These are phyloP conservation scores for Zizania palustris DNA, from an alignment of 202 grass and related monocot species.

Conservation along the genomic window DNA sequence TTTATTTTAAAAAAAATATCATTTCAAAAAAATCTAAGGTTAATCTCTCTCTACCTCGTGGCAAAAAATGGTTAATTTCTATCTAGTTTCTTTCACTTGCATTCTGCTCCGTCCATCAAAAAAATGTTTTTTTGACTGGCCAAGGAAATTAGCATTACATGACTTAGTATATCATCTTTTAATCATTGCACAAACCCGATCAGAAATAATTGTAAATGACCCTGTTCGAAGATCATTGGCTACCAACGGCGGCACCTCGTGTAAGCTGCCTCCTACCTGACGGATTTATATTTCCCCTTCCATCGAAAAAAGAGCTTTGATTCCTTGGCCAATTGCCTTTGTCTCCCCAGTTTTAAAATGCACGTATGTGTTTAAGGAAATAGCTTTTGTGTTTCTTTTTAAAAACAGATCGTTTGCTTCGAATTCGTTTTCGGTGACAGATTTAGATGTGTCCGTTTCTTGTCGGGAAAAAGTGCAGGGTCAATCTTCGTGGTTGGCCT, in stretches of 20 bases:
- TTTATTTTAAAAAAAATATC: too few relatives aligned
- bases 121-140: conserved; percentile 40
- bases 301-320: conserved; percentile 42
- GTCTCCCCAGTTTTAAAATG: conserved; percentile 41
- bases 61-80: conserved; percentile 17
- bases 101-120: conserved; percentile 50
- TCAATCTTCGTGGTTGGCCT: conserved; percentile 30
- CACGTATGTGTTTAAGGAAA: conserved; percentile 43
- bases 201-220: conserved; percentile 3
- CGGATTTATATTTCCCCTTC: conserved; percentile 1
- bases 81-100: conserved; percentile 30
- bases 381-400: conserved; percentile 31
- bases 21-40: too few relatives aligned
- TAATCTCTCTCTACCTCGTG: neutral
- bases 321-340: conserved; percentile 53
- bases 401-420: conserved; percentile 42
- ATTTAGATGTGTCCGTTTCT: conserved; percentile 21
- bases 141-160: conserved; percentile 39
- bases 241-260: neutral
- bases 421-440: conserved; percentile 23
- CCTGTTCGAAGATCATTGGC: neutral
- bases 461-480: conserved; percentile 1
- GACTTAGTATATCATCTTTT: conserved; percentile 34
- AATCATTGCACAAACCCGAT: conserved; percentile 52
- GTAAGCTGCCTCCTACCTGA: conserved; percentile 39